Base-by-base conservation (phyloP, 2,329 filamentous ascomycete genomes). In the Cercospora sp. region DNA sequence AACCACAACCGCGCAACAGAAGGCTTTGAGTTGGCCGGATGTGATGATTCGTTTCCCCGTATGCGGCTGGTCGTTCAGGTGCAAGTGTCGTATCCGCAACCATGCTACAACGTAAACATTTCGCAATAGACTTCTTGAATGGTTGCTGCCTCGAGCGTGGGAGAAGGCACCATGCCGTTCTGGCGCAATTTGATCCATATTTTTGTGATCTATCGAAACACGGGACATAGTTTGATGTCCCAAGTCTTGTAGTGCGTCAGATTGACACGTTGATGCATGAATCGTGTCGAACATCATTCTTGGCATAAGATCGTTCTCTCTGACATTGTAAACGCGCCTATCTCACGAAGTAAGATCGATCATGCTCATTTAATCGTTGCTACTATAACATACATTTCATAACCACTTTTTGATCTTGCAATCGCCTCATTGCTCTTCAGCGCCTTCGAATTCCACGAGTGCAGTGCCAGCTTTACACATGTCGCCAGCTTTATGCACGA, bases 401-500 rank as follows among this genome's bases (percentile, higher is more conserved):
- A 23, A 63, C 18, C 48, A 16, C 40, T 40, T 61, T 31, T 20
- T 6, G 18, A 59, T 59, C 23, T 36, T 36, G 55, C 28, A 33
- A 33, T 30, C 13, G 5, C 42, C 30, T 23, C 36, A 33, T 58
- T 31, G 59, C 8, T 62, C 30, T 23, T 66, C 66, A 23, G 36
- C 66, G 2, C 72, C 80, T 59, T 76, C 79, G 71, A 83, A 83
- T 69, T 83, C 81, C 16, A 82, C 80, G 60, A 82, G 64, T 60
- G 81, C 82, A 12, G 81, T 83, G 6, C 83, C 83, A 45, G 82
- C 82, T 70, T 84, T 84, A 64, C 77, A 79, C 61, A 81, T 69
- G 72, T 80, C 80, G 26, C 84, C 84, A 62, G 78, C 80, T 7
- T 78, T 75, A 75, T 85, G 83, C 59, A 85, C 83, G 18, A 86